Conservation (phyloP, 2,329 filamentous ascomycete genomes). For the Fonsecaea pedrosoi region DNA sequence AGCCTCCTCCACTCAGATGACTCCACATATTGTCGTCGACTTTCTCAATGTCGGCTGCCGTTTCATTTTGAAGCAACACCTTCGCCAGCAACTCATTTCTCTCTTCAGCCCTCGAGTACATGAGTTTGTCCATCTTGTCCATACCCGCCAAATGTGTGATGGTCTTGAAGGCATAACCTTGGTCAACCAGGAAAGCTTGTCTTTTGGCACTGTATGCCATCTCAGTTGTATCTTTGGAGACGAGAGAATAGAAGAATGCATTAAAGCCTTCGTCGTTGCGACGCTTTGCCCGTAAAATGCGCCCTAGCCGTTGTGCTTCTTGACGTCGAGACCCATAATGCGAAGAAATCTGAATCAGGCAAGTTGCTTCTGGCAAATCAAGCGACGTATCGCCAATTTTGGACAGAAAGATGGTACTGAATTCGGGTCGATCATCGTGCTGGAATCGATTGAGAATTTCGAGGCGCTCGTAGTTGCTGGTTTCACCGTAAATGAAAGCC, state of each 20-base stretch:
- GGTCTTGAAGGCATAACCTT: constrained; percentile 98
- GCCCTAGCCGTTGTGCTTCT: constrained; percentile 90
- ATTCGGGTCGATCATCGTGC: constrained; percentile 72
- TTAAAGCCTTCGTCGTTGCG: constrained; percentile 98
- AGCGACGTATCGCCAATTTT: constrained; percentile 99
- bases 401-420: constrained; percentile 93
- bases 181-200: constrained; percentile 95
- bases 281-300: constrained; percentile 92
- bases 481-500: constrained; percentile 89
- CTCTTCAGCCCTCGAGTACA: constrained; percentile 78
- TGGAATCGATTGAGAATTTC: constrained; percentile 93
- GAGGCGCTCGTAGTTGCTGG: constrained; percentile 82
- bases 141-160: constrained; percentile 95
- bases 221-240: constrained; percentile 95
- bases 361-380: constrained; percentile 94
- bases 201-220: constrained; percentile 98
- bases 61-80: constrained; percentile 86
- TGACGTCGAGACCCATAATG: constrained; percentile 97
- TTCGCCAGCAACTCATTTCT: constrained; percentile 86
- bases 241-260: constrained; percentile 97
- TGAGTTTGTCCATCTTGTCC: constrained; percentile 79
- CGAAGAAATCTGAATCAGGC: constrained; percentile 94
- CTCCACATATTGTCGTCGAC: constrained; percentile 71
- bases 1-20: constrained; percentile 54
- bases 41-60: constrained; percentile 72